phyloP scores from a whole-genome alignment of 768 basidiomycete species.

The Leccinum ochraceum region DNA sequence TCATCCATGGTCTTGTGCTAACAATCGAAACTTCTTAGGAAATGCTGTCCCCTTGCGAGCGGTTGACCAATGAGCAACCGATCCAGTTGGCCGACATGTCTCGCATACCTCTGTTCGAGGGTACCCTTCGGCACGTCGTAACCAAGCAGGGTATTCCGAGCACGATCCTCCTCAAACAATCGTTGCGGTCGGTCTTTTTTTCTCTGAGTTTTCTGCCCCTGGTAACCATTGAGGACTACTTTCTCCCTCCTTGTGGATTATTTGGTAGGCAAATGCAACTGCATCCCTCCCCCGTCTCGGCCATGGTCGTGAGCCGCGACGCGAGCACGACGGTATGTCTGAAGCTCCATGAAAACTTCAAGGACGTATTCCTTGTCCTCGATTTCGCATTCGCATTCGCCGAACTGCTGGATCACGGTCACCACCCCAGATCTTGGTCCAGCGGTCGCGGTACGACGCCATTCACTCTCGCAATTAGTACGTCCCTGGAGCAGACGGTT shows the following conservation, averaged over 20 bases:
- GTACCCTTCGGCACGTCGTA: constrained; percentile 34
- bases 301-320: constrained; percentile 58
- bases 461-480: constrained; percentile 52
- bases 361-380: constrained; percentile 54
- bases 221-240: neutral
- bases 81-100: constrained; percentile 54
- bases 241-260: neutral
- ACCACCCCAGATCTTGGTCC: neutral
- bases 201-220: too few species aligned
- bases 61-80: constrained; percentile 46
- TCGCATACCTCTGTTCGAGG: constrained; percentile 49
- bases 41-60: constrained; percentile 49
- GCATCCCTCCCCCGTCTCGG: constrained; percentile 23
- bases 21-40: constrained; percentile 39
- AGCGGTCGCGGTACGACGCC: constrained; percentile 30
- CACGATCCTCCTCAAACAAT: constrained; percentile 35
- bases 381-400: constrained; percentile 59
- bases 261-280: constrained; percentile 29
- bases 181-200: constrained; percentile 22
- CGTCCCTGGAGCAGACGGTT: constrained; percentile 46
- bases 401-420: constrained; percentile 38
- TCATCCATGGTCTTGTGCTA: neutral
- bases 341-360: constrained; percentile 27
- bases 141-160: constrained; percentile 41
- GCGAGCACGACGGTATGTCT: constrained; percentile 59